Evolutionary conservation across 2,329 filamentous ascomycete species (phyloP), one percentile per base, ranked within the genome.

Genomic region (Pyrenochaeta sp.): DNA sequence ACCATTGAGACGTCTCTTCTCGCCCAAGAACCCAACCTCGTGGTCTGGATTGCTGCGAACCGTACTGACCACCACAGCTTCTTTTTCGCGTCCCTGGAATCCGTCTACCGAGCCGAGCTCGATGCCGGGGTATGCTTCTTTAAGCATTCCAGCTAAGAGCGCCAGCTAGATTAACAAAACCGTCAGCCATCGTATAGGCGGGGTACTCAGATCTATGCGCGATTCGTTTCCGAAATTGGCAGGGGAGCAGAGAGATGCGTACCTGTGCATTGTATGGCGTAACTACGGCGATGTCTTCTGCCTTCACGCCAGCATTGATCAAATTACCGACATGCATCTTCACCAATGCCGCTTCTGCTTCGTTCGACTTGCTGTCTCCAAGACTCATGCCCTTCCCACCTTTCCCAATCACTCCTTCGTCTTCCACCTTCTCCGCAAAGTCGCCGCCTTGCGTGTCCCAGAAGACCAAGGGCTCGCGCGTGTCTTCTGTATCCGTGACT

Each of bases 91-190:
- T 30, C 95, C 95, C 75, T 99, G 95, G 73, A 99, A 99, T 2
- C 94, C 95, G 75, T 99, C 95, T 2, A 99, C 91, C 67, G 92
- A 97, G 30, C 95, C 95, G n/a, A 99, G 82, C 75, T 99, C 95
- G 45, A 99, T 87, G 11, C 90, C 92, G 0, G 90, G 90, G 66
- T 90, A 96, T 33, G 82, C 80, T 55, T 95, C 90, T 71, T 94
- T 95, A 44, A 99, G 83, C 61, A 89, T 82, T 32, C 82, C 79
- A 11, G 92, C 88, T 45, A 98, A 81, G 10, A 96, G 77, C 4
- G 90, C 89, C 31, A 97, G 84, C 85, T 96, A 64, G 51, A 63
- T 65, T 51, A 64, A 44, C 46, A 12, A 20, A 43, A 2, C 35
- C 27, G 35, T 36, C 27, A 51, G 18, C 43, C 18, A 45, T 18